Conservation (phyloP, 1,139 yeast genomes). For the Protomyces inundatus region DNA sequence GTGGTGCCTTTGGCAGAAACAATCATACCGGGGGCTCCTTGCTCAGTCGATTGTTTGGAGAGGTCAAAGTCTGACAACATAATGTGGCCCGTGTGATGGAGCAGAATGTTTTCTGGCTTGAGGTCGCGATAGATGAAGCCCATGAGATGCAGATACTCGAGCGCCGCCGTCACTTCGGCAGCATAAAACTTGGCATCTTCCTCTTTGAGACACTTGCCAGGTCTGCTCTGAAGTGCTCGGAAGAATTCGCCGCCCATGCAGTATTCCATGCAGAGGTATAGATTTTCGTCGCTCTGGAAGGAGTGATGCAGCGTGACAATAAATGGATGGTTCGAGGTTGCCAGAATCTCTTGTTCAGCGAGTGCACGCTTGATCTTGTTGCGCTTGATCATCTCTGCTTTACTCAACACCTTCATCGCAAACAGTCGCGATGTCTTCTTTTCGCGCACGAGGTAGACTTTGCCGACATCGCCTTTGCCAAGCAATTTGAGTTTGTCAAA, state of each 20-base stretch:
- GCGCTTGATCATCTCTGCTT: conserved; percentile 89
- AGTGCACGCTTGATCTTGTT: conserved; percentile 90
- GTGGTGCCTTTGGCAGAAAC: conserved; percentile 37
- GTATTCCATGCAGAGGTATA: conserved; percentile 97
- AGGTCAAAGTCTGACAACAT: conserved; percentile 96
- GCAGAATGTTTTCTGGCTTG: conserved; percentile 87
- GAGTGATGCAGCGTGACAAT: conserved; percentile 94
- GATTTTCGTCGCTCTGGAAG: conserved; percentile 85
- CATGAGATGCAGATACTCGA: conserved; percentile 91
- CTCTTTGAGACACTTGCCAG: conserved; percentile 78
- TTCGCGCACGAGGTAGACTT: conserved; percentile 85
- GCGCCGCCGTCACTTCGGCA: conserved; percentile 94
- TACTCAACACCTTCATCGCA: conserved; percentile 88
- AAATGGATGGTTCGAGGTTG: conserved; percentile 94
- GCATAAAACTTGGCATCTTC: conserved; percentile 90
- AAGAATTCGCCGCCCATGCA: conserved; percentile 99
- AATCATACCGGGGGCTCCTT: conserved; percentile 46
- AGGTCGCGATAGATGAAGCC: conserved; percentile 93
- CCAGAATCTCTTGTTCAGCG: conserved; percentile 94
- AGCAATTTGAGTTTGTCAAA: conserved; percentile 82
- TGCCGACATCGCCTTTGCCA: conserved; percentile 98
- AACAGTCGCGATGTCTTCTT: conserved; percentile 66
- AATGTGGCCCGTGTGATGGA: conserved; percentile 95
- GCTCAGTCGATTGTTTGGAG: conserved; percentile 77
- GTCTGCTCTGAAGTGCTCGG: conserved; percentile 88